phyloP scores from a whole-genome alignment of 2,329 filamentous ascomycete species.

The Magnaporthales sp. region DNA sequence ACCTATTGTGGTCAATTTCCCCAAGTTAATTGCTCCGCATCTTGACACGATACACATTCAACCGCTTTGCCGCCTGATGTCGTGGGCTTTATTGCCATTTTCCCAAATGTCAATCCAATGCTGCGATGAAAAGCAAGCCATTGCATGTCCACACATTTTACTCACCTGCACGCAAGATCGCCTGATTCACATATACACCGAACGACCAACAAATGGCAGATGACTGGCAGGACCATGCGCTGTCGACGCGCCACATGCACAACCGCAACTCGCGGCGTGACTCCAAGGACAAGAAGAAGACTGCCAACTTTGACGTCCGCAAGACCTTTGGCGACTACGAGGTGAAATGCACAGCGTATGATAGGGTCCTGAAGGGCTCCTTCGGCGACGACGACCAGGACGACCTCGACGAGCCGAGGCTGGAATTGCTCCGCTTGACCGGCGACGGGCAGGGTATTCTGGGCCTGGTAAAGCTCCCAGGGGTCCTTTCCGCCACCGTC shows the following conservation, averaged over 20 bases:
- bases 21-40: background rate
- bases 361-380: background rate
- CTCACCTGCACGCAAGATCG: background rate
- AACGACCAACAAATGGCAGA: background rate
- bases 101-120: background rate
- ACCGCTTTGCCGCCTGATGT: background rate
- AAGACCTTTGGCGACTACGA: conserved; percentile 1
- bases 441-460: background rate
- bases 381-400: background rate
- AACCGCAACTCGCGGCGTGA: conserved; percentile 1
- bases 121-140: background rate
- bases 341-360: background rate
- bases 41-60: background rate
- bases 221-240: background rate
- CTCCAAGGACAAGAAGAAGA: background rate
- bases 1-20: background rate
- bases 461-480: background rate
- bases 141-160: background rate
- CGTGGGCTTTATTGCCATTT: background rate
- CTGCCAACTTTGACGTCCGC: background rate
- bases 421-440: background rate
- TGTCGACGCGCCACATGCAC: background rate
- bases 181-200: background rate
- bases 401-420: background rate
- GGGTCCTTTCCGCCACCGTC: background rate